These are phyloP conservation scores for Nakaseomyces sp. DNA, from an alignment of 1,139 yeast species.

Conservation along the genomic window DNA sequence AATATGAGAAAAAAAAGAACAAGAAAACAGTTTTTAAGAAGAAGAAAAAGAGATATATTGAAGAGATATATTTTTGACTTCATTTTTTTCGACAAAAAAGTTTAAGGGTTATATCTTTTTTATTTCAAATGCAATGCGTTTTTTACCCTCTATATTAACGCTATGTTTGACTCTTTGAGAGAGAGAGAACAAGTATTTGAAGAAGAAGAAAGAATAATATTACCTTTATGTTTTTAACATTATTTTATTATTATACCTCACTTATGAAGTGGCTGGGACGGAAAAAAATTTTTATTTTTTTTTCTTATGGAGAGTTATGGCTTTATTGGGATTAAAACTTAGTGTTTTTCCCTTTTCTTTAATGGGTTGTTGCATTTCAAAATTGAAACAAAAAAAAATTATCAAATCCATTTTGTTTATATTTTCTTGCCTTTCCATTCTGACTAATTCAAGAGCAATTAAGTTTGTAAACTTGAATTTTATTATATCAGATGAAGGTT, in stretches of 20 bases:
- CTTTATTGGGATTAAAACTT: too few relatives aligned
- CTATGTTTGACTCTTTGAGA: too few relatives aligned
- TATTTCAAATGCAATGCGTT: too few relatives aligned
- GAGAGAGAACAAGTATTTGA: too few relatives aligned
- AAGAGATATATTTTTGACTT: too few relatives aligned
- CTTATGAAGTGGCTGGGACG: slow-evolving; percentile 3
- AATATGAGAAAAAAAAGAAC: not conserved
- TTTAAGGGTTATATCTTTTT: too few relatives aligned
- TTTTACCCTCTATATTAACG: too few relatives aligned
- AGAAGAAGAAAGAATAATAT: not conserved
- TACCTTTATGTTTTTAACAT: not conserved
- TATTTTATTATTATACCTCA: not conserved
- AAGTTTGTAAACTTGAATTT: not conserved
- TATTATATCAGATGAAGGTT: too few relatives aligned
- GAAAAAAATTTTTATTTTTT: too few relatives aligned
- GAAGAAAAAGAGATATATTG: not conserved
- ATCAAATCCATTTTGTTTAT: not conserved
- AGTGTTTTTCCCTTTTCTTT: not conserved
- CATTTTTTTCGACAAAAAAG: too few relatives aligned
- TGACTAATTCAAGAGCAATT: not conserved
- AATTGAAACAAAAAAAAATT: too few relatives aligned
- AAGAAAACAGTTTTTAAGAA: not conserved
- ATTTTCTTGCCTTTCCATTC: not conserved
- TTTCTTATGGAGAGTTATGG: too few relatives aligned
- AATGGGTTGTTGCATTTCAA: not conserved